Evolutionary conservation across 1,139 yeast species (phyloP).

Genomic region (Saccharomycopsis hybrid): DNA sequence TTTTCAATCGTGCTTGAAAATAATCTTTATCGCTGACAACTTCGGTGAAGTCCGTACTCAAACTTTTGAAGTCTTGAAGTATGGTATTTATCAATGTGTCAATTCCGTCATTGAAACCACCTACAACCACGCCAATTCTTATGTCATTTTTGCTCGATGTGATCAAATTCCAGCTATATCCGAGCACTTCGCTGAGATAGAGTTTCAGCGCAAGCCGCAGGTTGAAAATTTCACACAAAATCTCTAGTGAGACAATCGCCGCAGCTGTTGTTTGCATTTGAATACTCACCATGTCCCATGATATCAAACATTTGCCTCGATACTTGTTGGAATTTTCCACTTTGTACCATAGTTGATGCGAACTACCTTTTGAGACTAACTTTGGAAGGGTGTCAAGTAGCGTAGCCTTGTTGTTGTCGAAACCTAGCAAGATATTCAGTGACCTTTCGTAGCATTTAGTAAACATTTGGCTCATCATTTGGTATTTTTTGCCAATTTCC

Average conservation of each 20-base stretch:
- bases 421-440: slow-evolving; percentile 24
- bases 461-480: slow-evolving; percentile 26
- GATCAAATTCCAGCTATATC: slow-evolving; percentile 48
- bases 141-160: slow-evolving; percentile 47
- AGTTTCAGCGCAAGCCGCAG: slow-evolving; percentile 33
- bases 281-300: slow-evolving; percentile 39
- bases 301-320: slow-evolving; percentile 31
- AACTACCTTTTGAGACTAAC: slow-evolving; percentile 26
- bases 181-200: slow-evolving; percentile 45
- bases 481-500: slow-evolving; percentile 26
- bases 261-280: slow-evolving; percentile 32
- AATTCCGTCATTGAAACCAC: slow-evolving; percentile 43
- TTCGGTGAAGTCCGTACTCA: slow-evolving; percentile 18
- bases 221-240: slow-evolving; percentile 43
- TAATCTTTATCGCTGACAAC: slow-evolving; percentile 16
- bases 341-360: slow-evolving; percentile 46
- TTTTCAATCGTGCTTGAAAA: slow-evolving; percentile 1
- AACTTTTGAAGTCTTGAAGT: slow-evolving; percentile 11
- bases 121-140: slow-evolving; percentile 41
- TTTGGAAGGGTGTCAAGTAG: slow-evolving; percentile 31
- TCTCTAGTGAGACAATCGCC: slow-evolving; percentile 33
- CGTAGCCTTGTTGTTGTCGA: slow-evolving; percentile 26
- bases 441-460: slow-evolving; percentile 19
- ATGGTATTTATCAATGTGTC: slow-evolving; percentile 27
- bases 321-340: slow-evolving; percentile 26